Conservation (phyloP, 1,284 basidiomycete genomes). For the Tilletia walkeri region DNA sequence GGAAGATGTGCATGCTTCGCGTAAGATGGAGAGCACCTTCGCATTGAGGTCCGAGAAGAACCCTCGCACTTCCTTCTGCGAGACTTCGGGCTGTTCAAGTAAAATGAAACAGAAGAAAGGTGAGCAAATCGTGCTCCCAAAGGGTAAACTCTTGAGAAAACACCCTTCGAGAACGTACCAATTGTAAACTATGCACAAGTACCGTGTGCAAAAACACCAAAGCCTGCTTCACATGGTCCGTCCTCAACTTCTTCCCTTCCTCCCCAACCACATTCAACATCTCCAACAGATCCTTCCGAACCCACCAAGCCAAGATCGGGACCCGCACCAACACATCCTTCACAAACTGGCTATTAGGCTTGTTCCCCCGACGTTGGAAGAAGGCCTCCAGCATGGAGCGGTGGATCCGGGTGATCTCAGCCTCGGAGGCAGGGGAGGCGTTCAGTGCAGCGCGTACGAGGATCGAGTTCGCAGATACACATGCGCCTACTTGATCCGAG, state of each 20-base stretch:
- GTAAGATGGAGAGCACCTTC: neutral
- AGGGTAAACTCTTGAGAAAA: neutral
- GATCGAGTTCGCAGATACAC: conserved; percentile 65
- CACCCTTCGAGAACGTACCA: neutral
- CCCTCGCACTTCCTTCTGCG: neutral
- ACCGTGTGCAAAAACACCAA: conserved; percentile 72
- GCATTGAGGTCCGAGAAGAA: neutral
- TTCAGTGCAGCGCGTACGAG: conserved; percentile 59
- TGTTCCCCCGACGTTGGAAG: conserved; percentile 74
- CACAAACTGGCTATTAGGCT: conserved; percentile 73
- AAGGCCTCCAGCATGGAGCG: conserved; percentile 73
- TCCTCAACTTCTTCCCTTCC: neutral
- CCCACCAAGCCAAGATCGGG: conserved; percentile 68
- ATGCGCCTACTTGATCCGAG: conserved; percentile 59
- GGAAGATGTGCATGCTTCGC: neutral
- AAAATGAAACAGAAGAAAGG: neutral
- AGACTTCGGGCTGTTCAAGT: neutral
- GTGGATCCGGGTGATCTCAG: conserved; percentile 64
- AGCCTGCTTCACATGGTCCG: conserved; percentile 60
- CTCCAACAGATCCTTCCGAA: conserved; percentile 65
- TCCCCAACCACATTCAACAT: neutral
- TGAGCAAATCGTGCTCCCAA: neutral
- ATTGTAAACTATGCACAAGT: conserved; percentile 60
- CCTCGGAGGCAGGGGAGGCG: conserved; percentile 20
- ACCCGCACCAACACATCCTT: conserved; percentile 73